These are phyloP conservation scores for Litchi chinensis DNA, from an alignment of 345 rosid species.

Conservation along the genomic window DNA sequence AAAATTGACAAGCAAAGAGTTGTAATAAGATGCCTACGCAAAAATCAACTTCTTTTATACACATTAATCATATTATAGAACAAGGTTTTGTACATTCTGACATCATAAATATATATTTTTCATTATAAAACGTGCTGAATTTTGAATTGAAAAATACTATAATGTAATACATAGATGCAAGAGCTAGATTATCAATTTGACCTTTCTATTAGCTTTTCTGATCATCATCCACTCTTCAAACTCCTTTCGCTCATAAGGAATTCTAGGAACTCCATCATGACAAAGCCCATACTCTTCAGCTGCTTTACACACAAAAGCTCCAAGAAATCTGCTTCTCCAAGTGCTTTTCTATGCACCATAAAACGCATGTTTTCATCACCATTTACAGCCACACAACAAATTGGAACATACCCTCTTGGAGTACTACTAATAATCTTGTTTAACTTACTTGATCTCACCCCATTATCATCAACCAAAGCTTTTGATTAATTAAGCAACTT, in stretches of 20 bases:
- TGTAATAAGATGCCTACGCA: too few species aligned
- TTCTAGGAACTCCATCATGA: conserved; percentile 37
- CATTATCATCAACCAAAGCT: not conserved
- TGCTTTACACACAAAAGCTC: conserved; percentile 35
- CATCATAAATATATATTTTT: too few species aligned
- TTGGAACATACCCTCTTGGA: conserved; percentile 41
- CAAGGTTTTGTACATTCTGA: not conserved
- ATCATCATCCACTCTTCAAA: conserved; percentile 41
- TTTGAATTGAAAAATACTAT: too few species aligned
- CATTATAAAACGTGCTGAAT: too few species aligned
- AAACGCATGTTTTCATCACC: conserved; percentile 26
- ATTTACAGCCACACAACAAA: conserved; percentile 28
- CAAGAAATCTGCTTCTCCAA: conserved; percentile 35
- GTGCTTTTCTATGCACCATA: conserved; percentile 31
- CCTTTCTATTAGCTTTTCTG: conserved; percentile 8
- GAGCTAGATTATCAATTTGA: conserved; percentile 15
- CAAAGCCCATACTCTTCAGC: conserved; percentile 46
- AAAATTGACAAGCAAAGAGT: not conserved
- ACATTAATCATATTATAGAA: not conserved
- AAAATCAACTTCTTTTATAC: not conserved
- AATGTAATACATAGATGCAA: not conserved
- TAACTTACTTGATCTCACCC: not conserved
- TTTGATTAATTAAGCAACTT: not conserved
- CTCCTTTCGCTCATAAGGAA: conserved; percentile 35
- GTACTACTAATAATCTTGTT: not conserved